Conservation (phyloP, 78 protist species). For the Dictyostelium intermedium region DNA sequence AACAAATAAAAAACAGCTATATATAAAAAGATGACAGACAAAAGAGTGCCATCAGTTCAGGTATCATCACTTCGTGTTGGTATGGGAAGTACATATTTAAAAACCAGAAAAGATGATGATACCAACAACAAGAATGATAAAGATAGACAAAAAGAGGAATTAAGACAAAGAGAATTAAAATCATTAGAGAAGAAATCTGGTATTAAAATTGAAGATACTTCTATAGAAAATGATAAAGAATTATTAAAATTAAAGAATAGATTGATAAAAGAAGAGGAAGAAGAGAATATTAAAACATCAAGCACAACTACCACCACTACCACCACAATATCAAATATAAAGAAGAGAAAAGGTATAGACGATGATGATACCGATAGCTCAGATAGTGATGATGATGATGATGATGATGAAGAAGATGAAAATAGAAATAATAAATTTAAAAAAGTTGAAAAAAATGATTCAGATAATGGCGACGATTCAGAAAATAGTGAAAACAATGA, state of each 20-base stretch:
- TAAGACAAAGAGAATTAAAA: conserved; percentile 21
- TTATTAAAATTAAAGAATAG: conserved; percentile 20
- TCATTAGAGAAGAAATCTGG: neutral
- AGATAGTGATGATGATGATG: conserved; percentile 15
- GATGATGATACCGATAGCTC: conserved; percentile 69
- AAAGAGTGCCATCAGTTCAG: neutral
- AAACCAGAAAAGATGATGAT: conserved; percentile 25
- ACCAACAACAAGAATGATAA: neutral
- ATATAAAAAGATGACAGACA: neutral
- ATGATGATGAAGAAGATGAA: neutral
- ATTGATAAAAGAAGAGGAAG: conserved; percentile 7
- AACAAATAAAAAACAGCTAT: too few species aligned
- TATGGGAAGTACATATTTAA: conserved; percentile 13
- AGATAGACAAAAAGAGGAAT: neutral
- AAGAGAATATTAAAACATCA: neutral
- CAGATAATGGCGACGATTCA: neutral
- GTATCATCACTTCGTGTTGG: conserved; percentile 2
- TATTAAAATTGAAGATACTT: neutral
- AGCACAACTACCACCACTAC: conserved; percentile 21
- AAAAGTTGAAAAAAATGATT: neutral
- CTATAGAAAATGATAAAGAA: conserved; percentile 5
- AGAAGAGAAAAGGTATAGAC: conserved; percentile 39
- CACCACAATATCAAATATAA: neutral
- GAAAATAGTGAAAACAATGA: conserved; percentile 6
- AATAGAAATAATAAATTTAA: neutral